Percentiles rank a stretch among this genome's conserved stretches.
Evolutionary conservation across 345 rosid species (phyloP).

Genomic region (Chamaenerion angustifolium): DNA sequence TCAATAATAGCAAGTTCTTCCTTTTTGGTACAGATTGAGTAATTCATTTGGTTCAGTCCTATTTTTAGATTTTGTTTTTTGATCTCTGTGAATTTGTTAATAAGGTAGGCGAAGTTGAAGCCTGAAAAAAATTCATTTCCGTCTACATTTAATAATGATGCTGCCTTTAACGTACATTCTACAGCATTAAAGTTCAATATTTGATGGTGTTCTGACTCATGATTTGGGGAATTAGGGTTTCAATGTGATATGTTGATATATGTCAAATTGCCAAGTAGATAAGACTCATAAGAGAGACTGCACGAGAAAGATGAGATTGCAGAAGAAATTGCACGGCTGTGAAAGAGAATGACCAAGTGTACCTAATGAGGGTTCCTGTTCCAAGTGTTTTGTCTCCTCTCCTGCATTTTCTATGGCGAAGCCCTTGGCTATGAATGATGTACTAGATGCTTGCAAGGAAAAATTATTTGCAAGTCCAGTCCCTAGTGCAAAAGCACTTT

Average conservation of each 20-base stretch:
- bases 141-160: neutral
- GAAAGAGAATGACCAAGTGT: conserved; percentile 97
- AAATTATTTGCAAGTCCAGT: conserved; percentile 86
- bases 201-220: neutral
- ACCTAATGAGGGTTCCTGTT: conserved; percentile 91
- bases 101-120: neutral
- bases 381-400: conserved; percentile 59
- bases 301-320: conserved; percentile 96
- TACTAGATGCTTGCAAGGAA: conserved; percentile 93
- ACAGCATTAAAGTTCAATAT: neutral
- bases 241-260: conserved; percentile 11
- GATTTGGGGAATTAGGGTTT: neutral
- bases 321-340: conserved; percentile 85
- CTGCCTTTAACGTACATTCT: neutral
- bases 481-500: conserved; percentile 97
- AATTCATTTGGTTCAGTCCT: conserved; percentile 1
- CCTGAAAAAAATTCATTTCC: neutral
- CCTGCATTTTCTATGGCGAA: conserved; percentile 91
- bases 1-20: neutral
- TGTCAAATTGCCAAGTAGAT: conserved; percentile 39
- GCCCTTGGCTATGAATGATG: conserved; percentile 68
- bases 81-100: neutral
- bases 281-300: conserved; percentile 31
- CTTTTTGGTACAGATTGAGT: conserved; percentile 1
- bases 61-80: conserved; percentile 2